Evolutionary conservation across 1,284 basidiomycete genomes (phyloP).

Genomic region (Peniophora sp.): DNA sequence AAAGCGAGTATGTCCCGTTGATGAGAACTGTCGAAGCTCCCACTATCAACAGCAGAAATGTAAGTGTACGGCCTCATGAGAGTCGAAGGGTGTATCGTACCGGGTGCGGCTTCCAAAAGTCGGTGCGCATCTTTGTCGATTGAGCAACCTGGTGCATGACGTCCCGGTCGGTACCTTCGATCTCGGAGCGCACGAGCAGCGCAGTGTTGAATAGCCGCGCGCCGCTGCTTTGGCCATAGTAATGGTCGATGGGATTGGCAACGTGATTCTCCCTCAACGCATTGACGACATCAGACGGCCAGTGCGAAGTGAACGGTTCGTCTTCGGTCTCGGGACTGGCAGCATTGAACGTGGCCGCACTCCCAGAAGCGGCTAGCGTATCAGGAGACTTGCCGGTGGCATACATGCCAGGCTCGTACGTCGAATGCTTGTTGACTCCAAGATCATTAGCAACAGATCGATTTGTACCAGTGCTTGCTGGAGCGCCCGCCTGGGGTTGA

Average conservation of each 20-base stretch:
- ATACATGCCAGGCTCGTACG: not conserved
- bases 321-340: conserved; percentile 17
- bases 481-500: conserved; percentile 4
- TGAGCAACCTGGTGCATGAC: not conserved
- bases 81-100: not conserved
- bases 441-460: too few species aligned
- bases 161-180: conserved; percentile 11
- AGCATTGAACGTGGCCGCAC: conserved; percentile 14
- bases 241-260: conserved; percentile 27
- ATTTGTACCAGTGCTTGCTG: conserved; percentile 4
- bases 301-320: conserved; percentile 9
- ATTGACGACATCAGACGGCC: conserved; percentile 7
- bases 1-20: conserved; percentile 15
- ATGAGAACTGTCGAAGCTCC: not conserved
- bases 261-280: conserved; percentile 15
- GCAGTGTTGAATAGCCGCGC: conserved; percentile 42
- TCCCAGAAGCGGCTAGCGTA: too few species aligned
- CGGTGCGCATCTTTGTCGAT: not conserved
- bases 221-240: conserved; percentile 47
- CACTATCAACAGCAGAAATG: conserved; percentile 5
- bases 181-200: conserved; percentile 41
- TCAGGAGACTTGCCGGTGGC: conserved; percentile 4
- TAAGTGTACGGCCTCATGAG: not conserved
- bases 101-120: conserved; percentile 9
- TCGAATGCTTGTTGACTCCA: not conserved